phyloP scores from a whole-genome alignment of 495 filamentous ascomycete genomes.

The Lophiotrema nucula region DNA sequence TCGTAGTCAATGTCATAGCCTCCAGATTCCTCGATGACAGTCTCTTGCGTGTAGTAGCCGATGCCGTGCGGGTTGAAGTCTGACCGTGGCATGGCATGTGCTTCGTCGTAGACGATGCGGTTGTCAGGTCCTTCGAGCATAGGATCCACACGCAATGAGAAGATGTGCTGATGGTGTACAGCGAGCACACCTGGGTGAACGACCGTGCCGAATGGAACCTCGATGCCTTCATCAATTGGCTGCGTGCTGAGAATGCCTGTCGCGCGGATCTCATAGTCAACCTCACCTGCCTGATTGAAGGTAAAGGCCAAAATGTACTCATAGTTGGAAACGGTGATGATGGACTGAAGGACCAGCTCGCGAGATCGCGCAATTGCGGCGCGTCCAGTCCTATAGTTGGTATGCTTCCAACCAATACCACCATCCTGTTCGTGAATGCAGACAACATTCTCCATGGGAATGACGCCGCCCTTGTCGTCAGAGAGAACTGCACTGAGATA shows the following conservation, averaged over 20 bases:
- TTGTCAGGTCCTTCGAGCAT: conserved; percentile 74
- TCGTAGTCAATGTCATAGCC: conserved; percentile 62
- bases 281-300: conserved; percentile 80
- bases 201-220: conserved; percentile 75
- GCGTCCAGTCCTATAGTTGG: conserved; percentile 71
- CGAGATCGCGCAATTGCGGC: conserved; percentile 66
- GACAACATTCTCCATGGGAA: conserved; percentile 67
- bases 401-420: conserved; percentile 80
- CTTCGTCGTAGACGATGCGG: conserved; percentile 68
- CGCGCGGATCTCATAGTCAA: conserved; percentile 74
- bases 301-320: conserved; percentile 77
- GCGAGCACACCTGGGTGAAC: conserved; percentile 83
- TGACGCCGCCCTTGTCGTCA: conserved; percentile 56
- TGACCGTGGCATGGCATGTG: conserved; percentile 68
- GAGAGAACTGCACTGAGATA: conserved; percentile 63
- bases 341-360: conserved; percentile 67
- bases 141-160: conserved; percentile 83
- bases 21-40: conserved; percentile 58
- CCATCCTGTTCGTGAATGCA: conserved; percentile 76
- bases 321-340: conserved; percentile 64
- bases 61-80: conserved; percentile 77
- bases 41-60: conserved; percentile 69
- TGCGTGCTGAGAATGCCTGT: conserved; percentile 85
- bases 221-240: conserved; percentile 69
- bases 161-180: conserved; percentile 82